Conservation (phyloP, 495 filamentous ascomycete species). For the Penicillium flavigenum region DNA sequence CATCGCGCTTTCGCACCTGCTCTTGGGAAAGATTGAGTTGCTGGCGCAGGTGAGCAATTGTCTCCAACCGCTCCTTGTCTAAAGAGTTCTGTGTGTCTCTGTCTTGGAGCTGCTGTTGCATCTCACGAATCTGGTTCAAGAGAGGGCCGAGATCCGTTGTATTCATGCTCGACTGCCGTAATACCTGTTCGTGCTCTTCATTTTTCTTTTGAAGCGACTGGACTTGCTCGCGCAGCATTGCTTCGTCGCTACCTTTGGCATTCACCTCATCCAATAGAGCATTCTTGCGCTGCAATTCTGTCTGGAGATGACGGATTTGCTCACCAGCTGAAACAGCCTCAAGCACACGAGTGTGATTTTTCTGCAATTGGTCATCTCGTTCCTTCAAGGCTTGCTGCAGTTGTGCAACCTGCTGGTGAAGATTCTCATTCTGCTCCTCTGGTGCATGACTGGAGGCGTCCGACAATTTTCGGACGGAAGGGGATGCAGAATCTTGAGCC, state of each 20-base stretch:
- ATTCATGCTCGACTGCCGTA: constrained; percentile 28
- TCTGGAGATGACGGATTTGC: constrained; percentile 41
- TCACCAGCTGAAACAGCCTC: constrained; percentile 42
- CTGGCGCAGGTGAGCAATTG: constrained; percentile 40
- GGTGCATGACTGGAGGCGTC: constrained; percentile 18
- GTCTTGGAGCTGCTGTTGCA: constrained; percentile 39
- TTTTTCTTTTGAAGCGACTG: constrained; percentile 35
- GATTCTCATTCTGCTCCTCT: constrained; percentile 24
- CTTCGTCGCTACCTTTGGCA: constrained; percentile 25
- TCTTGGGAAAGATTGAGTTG: constrained; percentile 41
- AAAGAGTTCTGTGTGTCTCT: constrained; percentile 24
- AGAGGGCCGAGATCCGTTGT: constrained; percentile 27
- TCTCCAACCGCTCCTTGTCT: constrained; percentile 37
- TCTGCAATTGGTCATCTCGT: constrained; percentile 41
- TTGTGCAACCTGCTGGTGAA: constrained; percentile 38
- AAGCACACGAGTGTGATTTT: constrained; percentile 33
- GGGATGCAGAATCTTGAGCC: constrained; percentile 26
- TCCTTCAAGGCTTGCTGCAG: constrained; percentile 37
- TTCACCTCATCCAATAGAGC: constrained; percentile 34
- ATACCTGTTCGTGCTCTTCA: constrained; percentile 29
- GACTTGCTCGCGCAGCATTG: constrained; percentile 34
- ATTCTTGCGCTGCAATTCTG: constrained; percentile 39
- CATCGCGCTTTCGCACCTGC: constrained; percentile 40
- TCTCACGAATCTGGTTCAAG: constrained; percentile 35
- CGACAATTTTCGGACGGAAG: constrained; percentile 33